Evolutionary conservation across 192 early-diverging fungal species (phyloP), one percentile per base, ranked within the genome.

Genomic region (Umbelopsis isabellina): DNA sequence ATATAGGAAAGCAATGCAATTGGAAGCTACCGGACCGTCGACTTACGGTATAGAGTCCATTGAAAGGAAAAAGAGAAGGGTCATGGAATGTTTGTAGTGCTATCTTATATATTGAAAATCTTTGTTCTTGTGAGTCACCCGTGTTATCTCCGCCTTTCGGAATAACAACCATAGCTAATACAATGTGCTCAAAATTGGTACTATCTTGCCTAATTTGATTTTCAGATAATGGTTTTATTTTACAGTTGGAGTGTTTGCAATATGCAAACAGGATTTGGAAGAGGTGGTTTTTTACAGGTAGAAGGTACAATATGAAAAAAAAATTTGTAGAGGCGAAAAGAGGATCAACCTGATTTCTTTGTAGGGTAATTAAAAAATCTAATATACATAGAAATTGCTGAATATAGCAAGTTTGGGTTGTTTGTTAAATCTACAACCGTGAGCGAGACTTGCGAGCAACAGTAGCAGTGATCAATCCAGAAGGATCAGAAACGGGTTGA

Each of bases 381-480:
- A 41, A 41, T 41, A 41, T 41, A 41, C 37, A 41, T 37, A 7
- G 6, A 41, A 41, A 10, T 41, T 41, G 37, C 37, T 41, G 0
- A 10, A 9, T 41, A 41, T 41, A 41, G 37, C 37, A 41, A 41
- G 6, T 41, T 30, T 41, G 37, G 10, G 37, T 41, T 41, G 37
- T 41, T 41, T 41, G 35, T 27, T 21, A 30, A 27, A 3, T 69
- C 66, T 78, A 83, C 23, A 81, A 50, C 50, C 75, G 75, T 68
- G 84, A 74, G 41, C 52, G 66, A 21, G 78, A 72, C 46, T 71
- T 75, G 51, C 91, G 89, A 50, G 85, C 84, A 58, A 90, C 72
- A 46, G 88, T 90, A 37, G 88, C 89, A 46, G 88, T 90, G 72
- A 93, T 93, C 66, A 86, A 82, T 51, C 86, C 92, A 21, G 91